Evolutionary conservation across 2,329 filamentous ascomycete genomes (phyloP).

Genomic region (Trichophyton verrucosum): DNA sequence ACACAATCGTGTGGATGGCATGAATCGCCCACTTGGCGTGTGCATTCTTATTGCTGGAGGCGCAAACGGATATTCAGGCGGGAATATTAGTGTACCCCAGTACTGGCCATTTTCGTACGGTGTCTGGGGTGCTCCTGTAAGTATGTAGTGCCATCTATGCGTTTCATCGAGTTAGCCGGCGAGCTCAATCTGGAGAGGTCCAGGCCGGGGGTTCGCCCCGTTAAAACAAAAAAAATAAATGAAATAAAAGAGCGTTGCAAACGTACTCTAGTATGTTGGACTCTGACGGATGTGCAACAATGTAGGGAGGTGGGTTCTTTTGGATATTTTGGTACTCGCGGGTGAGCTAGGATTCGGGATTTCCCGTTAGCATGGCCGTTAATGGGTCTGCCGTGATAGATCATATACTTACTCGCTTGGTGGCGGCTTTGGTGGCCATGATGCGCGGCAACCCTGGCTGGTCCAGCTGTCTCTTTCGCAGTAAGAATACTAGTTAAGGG

Average conservation of each 20-base stretch:
- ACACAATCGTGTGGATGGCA: conserved; percentile 80
- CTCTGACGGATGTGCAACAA: conserved; percentile 78
- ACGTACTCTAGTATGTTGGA: conserved; percentile 77
- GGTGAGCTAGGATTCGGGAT: conserved; percentile 36
- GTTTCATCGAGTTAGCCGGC: neutral
- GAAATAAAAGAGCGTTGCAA: neutral
- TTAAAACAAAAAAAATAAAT: neutral
- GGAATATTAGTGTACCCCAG: conserved; percentile 94
- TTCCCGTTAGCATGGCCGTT: neutral
- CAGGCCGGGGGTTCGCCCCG: neutral
- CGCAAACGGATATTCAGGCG: conserved; percentile 91
- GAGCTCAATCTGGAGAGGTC: neutral
- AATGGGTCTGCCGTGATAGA: neutral
- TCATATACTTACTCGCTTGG: conserved; percentile 50
- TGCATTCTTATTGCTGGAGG: conserved; percentile 98
- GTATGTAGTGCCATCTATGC: conserved; percentile 78
- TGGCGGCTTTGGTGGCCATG: conserved; percentile 62
- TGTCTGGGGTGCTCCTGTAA: conserved; percentile 86
- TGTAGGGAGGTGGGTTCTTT: conserved; percentile 75
- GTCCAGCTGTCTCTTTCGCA: neutral
- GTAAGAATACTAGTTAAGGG: too few relatives aligned
- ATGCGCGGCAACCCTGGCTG: neutral
- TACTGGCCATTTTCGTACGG: conserved; percentile 93
- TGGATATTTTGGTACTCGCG: conserved; percentile 54
- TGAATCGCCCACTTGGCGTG: conserved; percentile 89